Evolutionary conservation across 305 asterid species (phyloP), one percentile per base, ranked within the genome.

Genomic region (Striga hermonthica): DNA sequence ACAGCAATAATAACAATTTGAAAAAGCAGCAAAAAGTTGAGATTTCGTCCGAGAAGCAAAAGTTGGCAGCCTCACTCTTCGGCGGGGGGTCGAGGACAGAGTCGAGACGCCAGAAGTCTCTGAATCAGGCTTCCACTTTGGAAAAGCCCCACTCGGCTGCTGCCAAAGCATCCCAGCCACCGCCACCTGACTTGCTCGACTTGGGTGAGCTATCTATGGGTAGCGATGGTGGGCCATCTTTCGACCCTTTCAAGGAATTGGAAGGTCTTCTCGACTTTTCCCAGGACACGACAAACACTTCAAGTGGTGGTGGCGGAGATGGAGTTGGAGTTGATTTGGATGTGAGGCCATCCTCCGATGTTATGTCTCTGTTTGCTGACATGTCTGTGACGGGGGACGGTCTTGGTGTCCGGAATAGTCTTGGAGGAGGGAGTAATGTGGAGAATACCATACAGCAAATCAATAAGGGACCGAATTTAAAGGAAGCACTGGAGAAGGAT

Each of bases 1-100:
- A 81, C 72, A 39, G 44, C 31, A 41, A 41, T 41, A 41, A 41
- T 41, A 52, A 14, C 31, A 90, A 81, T 67, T 72, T 89, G 36
- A 83, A 82, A 67, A 83, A 76, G 75, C 84, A 76, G 66, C 84
- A 79, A 64, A 70, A 72, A 31, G 97, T 73, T 9, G 99, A 90
- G 60, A 77, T 90, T 65, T 63, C 90, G 50, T 86, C 95, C 0
- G 96, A 90, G 70, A 93, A 86, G 85, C 97, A 90, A 68, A 90
- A 85, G 64, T 83, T 93, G 69, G 99, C 97, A 4, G 99, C 95
- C 64, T 93, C 96, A n/a, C 91, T 93, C 60, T 93, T 93, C 41
- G 97, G 99, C 28, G 89, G 83, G 34, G n/a, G 66, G 39, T 71
- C 86, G 15, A 86, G 80, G 73, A 47, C 90, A 12, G 89, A 86